Evolutionary conservation across 2,329 filamentous ascomycete species (phyloP).

Genomic region (Periconia sp.): DNA sequence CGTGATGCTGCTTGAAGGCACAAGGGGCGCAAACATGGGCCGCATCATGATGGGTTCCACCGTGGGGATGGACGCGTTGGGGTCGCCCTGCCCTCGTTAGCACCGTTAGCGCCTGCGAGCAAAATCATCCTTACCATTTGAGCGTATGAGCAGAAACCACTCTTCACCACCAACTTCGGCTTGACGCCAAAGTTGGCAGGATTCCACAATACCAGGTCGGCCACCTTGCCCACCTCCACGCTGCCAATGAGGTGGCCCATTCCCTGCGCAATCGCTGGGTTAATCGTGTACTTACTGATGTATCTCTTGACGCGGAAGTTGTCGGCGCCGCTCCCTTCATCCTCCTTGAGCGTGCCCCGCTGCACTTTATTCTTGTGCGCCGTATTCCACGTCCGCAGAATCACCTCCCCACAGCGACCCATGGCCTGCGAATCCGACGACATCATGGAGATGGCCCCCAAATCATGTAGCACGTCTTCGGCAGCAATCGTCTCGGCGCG

Average conservation of each 20-base stretch:
- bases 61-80: constrained; percentile 70
- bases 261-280: constrained; percentile 87
- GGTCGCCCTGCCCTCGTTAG: constrained; percentile 45
- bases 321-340: constrained; percentile 76
- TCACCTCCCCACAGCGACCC: constrained; percentile 92
- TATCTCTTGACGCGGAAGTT: constrained; percentile 93
- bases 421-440: constrained; percentile 93
- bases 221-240: constrained; percentile 84
- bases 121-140: constrained; percentile 68
- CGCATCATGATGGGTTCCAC: constrained; percentile 82
- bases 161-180: constrained; percentile 79
- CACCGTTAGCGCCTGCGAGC: not conserved
- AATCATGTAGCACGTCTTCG: constrained; percentile 92
- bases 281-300: constrained; percentile 94
- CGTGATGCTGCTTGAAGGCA: constrained; percentile 72
- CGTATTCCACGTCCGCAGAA: constrained; percentile 93
- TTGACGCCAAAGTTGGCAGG: constrained; percentile 86
- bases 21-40: constrained; percentile 79
- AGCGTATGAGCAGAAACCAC: constrained; percentile 78
- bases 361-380: constrained; percentile 96
- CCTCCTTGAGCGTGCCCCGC: constrained; percentile 74
- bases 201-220: constrained; percentile 86
- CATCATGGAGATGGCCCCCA: constrained; percentile 98
- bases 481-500: constrained; percentile 95
- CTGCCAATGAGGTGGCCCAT: constrained; percentile 86